These are phyloP conservation scores for Actinidia arguta DNA, from an alignment of 179 eudicot genomes.

Conservation along the genomic window DNA sequence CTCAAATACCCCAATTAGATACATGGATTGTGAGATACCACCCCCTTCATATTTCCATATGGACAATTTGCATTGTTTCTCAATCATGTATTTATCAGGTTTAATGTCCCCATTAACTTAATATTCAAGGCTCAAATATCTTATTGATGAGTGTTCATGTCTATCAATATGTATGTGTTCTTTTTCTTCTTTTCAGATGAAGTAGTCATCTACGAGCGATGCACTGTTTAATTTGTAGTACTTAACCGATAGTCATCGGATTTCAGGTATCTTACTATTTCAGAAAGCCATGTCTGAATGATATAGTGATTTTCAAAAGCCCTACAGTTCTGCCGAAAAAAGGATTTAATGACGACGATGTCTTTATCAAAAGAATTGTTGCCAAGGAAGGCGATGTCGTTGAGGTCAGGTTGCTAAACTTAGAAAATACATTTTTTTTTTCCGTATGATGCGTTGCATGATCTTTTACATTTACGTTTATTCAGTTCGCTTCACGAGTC, in stretches of 20 bases:
- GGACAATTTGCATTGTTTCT: not conserved
- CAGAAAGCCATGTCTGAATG: constrained; percentile 93
- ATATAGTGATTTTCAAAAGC: constrained; percentile 88
- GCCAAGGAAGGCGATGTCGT: constrained; percentile 94
- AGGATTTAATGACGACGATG: constrained; percentile 90
- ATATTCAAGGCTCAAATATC: not conserved
- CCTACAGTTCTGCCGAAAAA: constrained; percentile 92
- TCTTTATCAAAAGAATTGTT: constrained; percentile 85
- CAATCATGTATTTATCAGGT: not conserved
- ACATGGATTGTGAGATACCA: not conserved
- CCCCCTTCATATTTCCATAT: not conserved
- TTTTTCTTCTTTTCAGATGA: constrained; percentile 3
- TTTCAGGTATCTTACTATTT: constrained; percentile 89
- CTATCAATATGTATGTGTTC: not conserved
- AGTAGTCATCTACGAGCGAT: not conserved
- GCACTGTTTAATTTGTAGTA: not conserved
- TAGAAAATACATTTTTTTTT: not conserved
- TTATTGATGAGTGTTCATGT: not conserved
- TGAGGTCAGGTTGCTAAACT: constrained; percentile 58
- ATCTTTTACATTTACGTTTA: not conserved
- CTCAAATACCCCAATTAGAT: not conserved
- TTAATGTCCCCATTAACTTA: not conserved
- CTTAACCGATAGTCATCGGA: constrained; percentile 28
- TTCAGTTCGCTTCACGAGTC: not conserved
- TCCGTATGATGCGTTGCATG: not conserved